phyloP scores from a whole-genome alignment of 768 basidiomycete species.

The Xanthoconium purpureum region DNA sequence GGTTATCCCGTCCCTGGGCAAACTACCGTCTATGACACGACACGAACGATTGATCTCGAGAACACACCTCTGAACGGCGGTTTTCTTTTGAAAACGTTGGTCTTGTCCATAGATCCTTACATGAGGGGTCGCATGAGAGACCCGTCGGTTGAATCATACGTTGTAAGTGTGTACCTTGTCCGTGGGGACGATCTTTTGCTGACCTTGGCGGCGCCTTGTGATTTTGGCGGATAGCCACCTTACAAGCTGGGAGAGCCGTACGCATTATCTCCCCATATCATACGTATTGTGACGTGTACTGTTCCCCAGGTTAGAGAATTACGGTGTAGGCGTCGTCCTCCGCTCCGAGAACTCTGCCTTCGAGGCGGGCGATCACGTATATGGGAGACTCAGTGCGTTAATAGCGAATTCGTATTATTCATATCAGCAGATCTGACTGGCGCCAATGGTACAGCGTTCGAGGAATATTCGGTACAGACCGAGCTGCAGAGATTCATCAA shows the following conservation, averaged over 20 bases:
- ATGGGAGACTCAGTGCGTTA: slow-evolving; percentile 2
- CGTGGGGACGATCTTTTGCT: not conserved
- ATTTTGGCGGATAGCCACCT: not conserved
- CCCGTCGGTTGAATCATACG: not conserved
- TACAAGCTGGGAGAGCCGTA: not conserved
- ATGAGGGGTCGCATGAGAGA: slow-evolving; percentile 6
- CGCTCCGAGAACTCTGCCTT: slow-evolving; percentile 5
- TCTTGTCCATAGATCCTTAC: not conserved
- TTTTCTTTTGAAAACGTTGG: slow-evolving; percentile 6
- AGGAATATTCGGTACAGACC: slow-evolving; percentile 1
- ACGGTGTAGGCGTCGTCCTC: not conserved
- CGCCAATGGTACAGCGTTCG: not conserved
- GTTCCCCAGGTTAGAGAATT: not conserved
- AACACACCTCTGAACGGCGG: not conserved
- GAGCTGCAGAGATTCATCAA: not conserved
- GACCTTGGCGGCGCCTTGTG: not conserved
- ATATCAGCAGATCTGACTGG: not conserved
- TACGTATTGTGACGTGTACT: not conserved
- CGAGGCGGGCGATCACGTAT: not conserved
- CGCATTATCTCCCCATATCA: not conserved
- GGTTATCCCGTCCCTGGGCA: slow-evolving; percentile 4
- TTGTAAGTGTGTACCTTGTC: not conserved
- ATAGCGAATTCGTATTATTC: not conserved
- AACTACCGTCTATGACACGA: slow-evolving; percentile 1
- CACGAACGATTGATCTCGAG: not conserved